Evolutionary conservation across 164 flowering plant species (phyloP).

Genomic region (Vitis vinifera): DNA sequence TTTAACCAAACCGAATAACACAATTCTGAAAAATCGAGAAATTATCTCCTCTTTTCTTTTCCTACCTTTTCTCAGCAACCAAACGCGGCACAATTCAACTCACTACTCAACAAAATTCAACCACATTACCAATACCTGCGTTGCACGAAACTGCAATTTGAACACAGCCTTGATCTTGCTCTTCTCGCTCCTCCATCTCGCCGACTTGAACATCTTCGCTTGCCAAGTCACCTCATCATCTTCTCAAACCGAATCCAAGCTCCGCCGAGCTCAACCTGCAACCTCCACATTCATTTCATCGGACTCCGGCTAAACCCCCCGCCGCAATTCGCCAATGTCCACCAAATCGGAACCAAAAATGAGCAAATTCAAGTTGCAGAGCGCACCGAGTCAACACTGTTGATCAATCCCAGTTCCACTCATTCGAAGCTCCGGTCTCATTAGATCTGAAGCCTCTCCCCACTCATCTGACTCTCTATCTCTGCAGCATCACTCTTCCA

Average conservation of each 20-base stretch:
- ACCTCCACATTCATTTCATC: conserved; percentile 13
- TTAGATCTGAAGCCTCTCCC: conserved; percentile 19
- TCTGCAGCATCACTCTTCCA: conserved; percentile 5
- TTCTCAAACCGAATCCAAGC: not conserved
- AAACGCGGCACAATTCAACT: not conserved
- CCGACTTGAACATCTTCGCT: conserved; percentile 72
- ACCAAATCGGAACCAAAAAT: conserved; percentile 5
- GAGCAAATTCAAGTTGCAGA: not conserved
- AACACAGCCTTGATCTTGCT: conserved; percentile 75
- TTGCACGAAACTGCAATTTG: conserved; percentile 82
- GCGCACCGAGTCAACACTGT: conserved; percentile 2
- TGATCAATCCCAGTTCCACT: conserved; percentile 9
- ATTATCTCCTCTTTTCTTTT: not conserved
- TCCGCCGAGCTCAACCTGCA: conserved; percentile 27
- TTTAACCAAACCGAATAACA: not conserved
- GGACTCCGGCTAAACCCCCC: conserved; percentile 21
- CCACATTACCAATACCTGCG: conserved; percentile 51
- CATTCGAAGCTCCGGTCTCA: not conserved
- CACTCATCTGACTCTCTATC: not conserved
- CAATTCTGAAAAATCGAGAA: not conserved
- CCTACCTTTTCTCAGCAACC: conserved; percentile 16
- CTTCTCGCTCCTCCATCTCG: conserved; percentile 90
- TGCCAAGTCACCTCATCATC: conserved; percentile 20
- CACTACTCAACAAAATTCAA: not conserved
- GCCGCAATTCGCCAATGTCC: conserved; percentile 16